Percentiles rank a stretch among this genome's conserved stretches.
Evolutionary conservation across 805 yeast genomes (phyloP).

Genomic region (Starmerella gropengiesseri): DNA sequence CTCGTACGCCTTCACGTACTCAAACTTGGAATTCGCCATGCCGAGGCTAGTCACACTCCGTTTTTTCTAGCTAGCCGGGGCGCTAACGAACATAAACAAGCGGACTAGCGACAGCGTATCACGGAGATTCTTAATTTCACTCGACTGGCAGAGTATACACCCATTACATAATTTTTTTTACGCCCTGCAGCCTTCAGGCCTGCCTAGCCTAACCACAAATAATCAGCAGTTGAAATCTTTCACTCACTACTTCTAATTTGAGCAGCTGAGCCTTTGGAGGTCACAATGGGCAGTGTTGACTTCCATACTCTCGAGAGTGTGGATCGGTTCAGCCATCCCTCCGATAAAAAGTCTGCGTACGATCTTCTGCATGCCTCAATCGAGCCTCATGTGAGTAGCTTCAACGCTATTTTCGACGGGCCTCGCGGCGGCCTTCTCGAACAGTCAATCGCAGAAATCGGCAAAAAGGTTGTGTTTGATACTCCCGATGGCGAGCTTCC

Average conservation of each 20-base stretch:
- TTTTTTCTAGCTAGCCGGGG: not conserved
- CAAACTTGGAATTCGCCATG: constrained; percentile 74
- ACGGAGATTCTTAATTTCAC: too few species aligned
- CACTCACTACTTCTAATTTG: not conserved
- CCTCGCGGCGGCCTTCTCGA: constrained; percentile 76
- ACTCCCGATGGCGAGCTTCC: constrained; percentile 48
- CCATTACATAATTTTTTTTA: constrained; percentile 6
- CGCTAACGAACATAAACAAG: not conserved
- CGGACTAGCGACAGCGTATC: too few species aligned
- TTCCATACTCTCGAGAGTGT: constrained; percentile 84
- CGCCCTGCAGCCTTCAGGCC: not conserved
- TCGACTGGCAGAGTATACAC: not conserved
- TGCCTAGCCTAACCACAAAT: not conserved
- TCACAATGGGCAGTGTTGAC: constrained; percentile 26
- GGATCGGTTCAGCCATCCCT: constrained; percentile 73
- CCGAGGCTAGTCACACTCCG: not conserved
- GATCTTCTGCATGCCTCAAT: constrained; percentile 84
- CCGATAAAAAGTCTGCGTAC: constrained; percentile 70
- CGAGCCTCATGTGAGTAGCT: constrained; percentile 89
- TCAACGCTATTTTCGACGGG: constrained; percentile 88
- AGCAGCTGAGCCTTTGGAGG: not conserved
- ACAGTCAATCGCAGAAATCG: constrained; percentile 79
- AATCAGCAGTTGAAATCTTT: constrained; percentile 2
- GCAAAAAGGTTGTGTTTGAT: constrained; percentile 75
- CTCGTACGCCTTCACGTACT: constrained; percentile 78